phyloP scores from a whole-genome alignment of 257 asterid species.

The Jacaranda mimosifolia region DNA sequence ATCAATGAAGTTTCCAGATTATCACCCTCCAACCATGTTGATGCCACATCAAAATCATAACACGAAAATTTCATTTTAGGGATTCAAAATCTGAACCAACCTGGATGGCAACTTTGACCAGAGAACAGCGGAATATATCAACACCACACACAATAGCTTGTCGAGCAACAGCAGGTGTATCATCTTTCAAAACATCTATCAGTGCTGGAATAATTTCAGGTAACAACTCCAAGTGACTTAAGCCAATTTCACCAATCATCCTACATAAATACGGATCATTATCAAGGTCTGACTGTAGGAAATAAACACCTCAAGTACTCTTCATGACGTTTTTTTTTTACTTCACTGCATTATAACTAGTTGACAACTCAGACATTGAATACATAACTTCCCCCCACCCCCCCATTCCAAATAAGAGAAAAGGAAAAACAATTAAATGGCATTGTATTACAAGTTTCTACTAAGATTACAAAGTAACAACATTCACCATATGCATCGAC shows the following conservation, averaged over 20 bases:
- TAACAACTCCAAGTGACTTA: conserved; percentile 73
- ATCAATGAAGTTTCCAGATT: background rate
- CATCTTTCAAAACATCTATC: conserved; percentile 73
- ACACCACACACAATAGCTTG: conserved; percentile 85
- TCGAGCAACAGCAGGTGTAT: conserved; percentile 91
- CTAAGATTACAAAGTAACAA: background rate
- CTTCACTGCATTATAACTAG: conserved; percentile 10
- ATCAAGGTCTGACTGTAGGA: conserved; percentile 18
- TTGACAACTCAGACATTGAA: conserved; percentile 6
- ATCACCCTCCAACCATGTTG: conserved; percentile 18
- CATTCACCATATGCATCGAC: conserved; percentile 9
- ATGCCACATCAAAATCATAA: conserved; percentile 32
- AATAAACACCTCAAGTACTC: conserved; percentile 10
- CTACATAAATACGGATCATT: conserved; percentile 48
- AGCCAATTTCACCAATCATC: conserved; percentile 82
- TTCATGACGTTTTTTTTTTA: background rate
- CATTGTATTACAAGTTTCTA: background rate
- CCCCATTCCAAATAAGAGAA: conserved; percentile 12
- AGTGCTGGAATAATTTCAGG: conserved; percentile 87
- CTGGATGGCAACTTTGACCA: conserved; percentile 77
- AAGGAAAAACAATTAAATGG: conserved; percentile 22
- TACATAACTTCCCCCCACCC: conserved; percentile 5
- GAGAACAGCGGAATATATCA: conserved; percentile 75
- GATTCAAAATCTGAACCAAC: conserved; percentile 46
- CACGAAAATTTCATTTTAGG: conserved; percentile 14